Conservation (phyloP, 2,329 filamentous ascomycete species). For the Penicillium brevicompactum region DNA sequence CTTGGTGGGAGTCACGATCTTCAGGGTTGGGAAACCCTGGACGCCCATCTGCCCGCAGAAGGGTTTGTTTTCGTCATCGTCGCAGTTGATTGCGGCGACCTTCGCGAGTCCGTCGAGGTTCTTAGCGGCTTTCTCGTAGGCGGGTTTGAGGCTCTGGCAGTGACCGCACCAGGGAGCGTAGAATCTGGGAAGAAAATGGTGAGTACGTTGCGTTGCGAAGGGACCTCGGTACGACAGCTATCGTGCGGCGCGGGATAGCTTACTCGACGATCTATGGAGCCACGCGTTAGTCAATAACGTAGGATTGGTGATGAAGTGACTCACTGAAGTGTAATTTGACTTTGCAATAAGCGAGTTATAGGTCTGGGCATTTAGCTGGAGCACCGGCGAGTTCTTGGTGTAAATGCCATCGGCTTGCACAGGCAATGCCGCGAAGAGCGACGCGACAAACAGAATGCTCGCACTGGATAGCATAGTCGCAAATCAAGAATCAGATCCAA, state of each 20-base stretch:
- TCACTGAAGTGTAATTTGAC: constrained; percentile 89
- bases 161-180: constrained; percentile 98
- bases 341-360: constrained; percentile 82
- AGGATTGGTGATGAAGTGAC: constrained; percentile 28
- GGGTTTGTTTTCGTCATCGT: constrained; percentile 87
- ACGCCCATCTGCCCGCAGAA: constrained; percentile 85
- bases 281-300: constrained; percentile 1
- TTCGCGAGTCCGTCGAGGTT: constrained; percentile 90
- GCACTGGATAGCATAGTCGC: constrained; percentile 42
- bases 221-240: background rate
- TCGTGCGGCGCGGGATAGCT: constrained; percentile 27
- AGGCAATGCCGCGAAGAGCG: constrained; percentile 67
- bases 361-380: constrained; percentile 76
- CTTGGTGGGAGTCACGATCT: constrained; percentile 84
- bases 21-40: constrained; percentile 92
- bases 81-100: constrained; percentile 92
- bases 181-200: constrained; percentile 62
- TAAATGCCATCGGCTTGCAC: constrained; percentile 74
- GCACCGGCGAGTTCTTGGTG: constrained; percentile 79
- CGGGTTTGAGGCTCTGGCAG: constrained; percentile 92
- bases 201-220: constrained; percentile 12
- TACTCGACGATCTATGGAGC: constrained; percentile 55
- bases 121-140: constrained; percentile 90
- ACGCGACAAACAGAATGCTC: constrained; percentile 55
- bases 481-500: background rate